Base-by-base conservation (phyloP, 2,329 filamentous ascomycete genomes). In the Botrytis squamosa region DNA sequence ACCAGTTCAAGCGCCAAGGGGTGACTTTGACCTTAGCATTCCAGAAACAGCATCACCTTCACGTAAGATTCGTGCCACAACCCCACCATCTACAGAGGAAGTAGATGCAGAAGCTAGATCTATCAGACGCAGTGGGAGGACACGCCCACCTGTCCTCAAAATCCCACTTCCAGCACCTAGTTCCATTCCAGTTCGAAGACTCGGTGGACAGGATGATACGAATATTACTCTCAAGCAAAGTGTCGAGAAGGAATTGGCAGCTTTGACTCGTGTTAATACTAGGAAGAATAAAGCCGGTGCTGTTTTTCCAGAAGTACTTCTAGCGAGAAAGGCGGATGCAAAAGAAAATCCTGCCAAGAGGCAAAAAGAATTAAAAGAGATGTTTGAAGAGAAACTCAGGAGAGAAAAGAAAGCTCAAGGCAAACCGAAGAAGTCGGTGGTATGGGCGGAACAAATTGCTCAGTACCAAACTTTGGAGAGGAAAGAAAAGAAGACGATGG, bases 201-300 rank as follows among this genome's bases (percentile, higher is more conserved):
- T 80, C 0, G 70, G 70, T 33, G 79, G 78, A 14, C 78, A 80
- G 70, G 80, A 81, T 64, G 80, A 81, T 55, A 79, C 70, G 12
- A 79, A 78, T 1, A 74, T 80, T 29, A 79, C 77, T 14, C 71
- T 81, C 16, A 76, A 75, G 57, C 81, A 82, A 64, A 83, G 75
- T 74, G 82, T 81, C 22, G 84, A 85, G 60, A 84, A 84, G 76
- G 83, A 85, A 64, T 76, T 85, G 14, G 84, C 83, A 0, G 79
- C 82, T 2, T 74, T 85, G 60, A 86, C 85, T 1, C 78, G 82
- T 5, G 79, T 81, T 69, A 86, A 86, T 74, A 86, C 85, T 1
- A 80, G 83, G 42, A 84, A 84, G 75, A 86, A 86, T 74, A 85
- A 85, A 78, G 82, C 77, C 5, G 80, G 77, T 29, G 81, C 84